These are phyloP conservation scores for Collybia nuda DNA, from an alignment of 768 basidiomycete species.

Conservation along the genomic window DNA sequence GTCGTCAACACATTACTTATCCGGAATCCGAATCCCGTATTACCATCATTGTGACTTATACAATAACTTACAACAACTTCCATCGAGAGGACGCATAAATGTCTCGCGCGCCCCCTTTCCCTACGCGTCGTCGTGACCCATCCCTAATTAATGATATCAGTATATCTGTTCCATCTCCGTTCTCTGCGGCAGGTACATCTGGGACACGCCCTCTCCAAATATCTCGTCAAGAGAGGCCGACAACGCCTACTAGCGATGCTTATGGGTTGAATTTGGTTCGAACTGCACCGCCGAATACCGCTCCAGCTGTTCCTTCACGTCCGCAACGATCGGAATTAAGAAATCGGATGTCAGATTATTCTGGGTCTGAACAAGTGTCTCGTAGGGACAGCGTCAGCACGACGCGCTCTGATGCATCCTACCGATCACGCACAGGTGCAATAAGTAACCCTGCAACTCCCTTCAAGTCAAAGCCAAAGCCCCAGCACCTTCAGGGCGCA, in stretches of 20 bases:
- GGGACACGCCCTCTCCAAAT: constrained; percentile 61
- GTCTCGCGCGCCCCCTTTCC: constrained; percentile 61
- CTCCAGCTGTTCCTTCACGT: constrained; percentile 54
- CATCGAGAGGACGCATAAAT: constrained; percentile 26
- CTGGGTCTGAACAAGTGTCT: constrained; percentile 44
- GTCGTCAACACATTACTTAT: not conserved
- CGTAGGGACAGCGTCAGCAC: constrained; percentile 55
- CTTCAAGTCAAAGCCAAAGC: constrained; percentile 19
- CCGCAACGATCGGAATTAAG: constrained; percentile 71
- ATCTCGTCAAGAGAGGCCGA: constrained; percentile 52
- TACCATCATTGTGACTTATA: not conserved
- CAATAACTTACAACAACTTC: not conserved
- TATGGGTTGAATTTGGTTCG: constrained; percentile 35
- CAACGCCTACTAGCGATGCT: constrained; percentile 47
- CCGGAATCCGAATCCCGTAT: too few relatives aligned
- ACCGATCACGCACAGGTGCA: constrained; percentile 7
- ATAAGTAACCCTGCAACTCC: constrained; percentile 11
- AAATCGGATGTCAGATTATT: constrained; percentile 52
- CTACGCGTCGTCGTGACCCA: constrained; percentile 52
- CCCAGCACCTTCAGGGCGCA: constrained; percentile 32
- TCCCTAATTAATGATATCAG: constrained; percentile 37
- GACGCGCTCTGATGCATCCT: constrained; percentile 31
- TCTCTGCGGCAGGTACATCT: constrained; percentile 32
- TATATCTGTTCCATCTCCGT: constrained; percentile 33
- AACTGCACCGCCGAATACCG: constrained; percentile 30